phyloP scores from a whole-genome alignment of 2,329 filamentous ascomycete genomes.

The Nemania sp. region DNA sequence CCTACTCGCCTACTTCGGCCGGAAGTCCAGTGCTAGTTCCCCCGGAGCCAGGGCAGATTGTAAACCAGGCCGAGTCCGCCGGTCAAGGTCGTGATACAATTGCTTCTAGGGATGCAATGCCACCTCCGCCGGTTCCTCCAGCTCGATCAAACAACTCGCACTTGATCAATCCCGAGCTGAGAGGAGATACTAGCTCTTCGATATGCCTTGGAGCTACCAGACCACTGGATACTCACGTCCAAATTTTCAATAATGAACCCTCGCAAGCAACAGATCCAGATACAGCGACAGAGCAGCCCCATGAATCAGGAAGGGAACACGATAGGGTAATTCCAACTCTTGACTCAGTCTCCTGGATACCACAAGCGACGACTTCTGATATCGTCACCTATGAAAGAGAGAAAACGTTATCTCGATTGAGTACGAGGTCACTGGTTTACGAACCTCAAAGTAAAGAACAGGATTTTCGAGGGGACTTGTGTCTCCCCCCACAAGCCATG shows the following conservation, averaged over 20 bases:
- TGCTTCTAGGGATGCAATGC: constrained; percentile 39
- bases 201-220: neutral
- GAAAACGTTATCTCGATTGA: constrained; percentile 23
- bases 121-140: constrained; percentile 38
- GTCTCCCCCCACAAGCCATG: neutral
- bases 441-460: constrained; percentile 20
- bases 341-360: constrained; percentile 36
- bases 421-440: constrained; percentile 30
- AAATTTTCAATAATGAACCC: neutral
- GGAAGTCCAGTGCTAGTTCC: neutral
- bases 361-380: constrained; percentile 29
- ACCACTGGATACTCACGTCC: neutral
- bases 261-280: neutral
- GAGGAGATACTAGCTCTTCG: neutral
- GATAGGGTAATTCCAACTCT: constrained; percentile 20
- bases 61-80: neutral
- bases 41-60: neutral
- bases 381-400: constrained; percentile 17
- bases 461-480: neutral
- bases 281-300: neutral
- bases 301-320: neutral
- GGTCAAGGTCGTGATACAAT: constrained; percentile 27
- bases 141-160: constrained; percentile 1
- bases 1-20: neutral
- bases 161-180: neutral